Base-by-base conservation (phyloP, 768 basidiomycete species). In the Lepiota venenata region DNA sequence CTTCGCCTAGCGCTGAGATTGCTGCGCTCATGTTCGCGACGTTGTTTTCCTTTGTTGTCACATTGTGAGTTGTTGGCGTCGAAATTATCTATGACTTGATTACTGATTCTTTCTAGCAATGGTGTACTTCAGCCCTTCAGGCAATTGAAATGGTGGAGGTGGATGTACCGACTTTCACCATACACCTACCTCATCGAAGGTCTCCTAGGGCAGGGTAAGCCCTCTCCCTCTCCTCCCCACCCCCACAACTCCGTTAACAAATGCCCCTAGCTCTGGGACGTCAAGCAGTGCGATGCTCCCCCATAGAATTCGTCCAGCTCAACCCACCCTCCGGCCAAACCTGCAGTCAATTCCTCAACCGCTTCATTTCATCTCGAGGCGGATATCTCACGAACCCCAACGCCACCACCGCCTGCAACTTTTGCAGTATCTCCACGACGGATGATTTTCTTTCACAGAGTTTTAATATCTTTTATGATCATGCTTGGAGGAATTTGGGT, bases 101-200 rank as follows among this genome's bases (percentile, higher is more conserved):
- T 25, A 9, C 36, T 47, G 46, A 55, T 37, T 39, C 47, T 50
- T 37, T 41, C 45, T 55, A 82, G 80, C 63, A 78, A 85, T 59
- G 86, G 85, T 57, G 82, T 87, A 38, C 62, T 88, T 10, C 86
- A 88, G 59, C 86, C 85, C 3, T 83, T 72, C 63, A 57, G 74
- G 8, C 70, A 73, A n/a, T 77, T 88, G 8, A 80, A 79, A 11
- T 85, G 84, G 80, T 88, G 87, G 87, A 59, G 46, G 40, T 67
- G 66, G 46, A 78, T 81, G 75, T 72, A 82, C 56, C 70, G 67
- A 22, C 52, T 79, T 10, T 79, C 80, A 3, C 79, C 80, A 0
- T 77, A 71, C 59, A 77, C 76, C 2, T 82, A 82, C 56, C 63
- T 83, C 36, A 69, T 80, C 32, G 78, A 78, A 47, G 82, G 75